Conservation (phyloP, 768 basidiomycete genomes). For the Panus rudis region DNA sequence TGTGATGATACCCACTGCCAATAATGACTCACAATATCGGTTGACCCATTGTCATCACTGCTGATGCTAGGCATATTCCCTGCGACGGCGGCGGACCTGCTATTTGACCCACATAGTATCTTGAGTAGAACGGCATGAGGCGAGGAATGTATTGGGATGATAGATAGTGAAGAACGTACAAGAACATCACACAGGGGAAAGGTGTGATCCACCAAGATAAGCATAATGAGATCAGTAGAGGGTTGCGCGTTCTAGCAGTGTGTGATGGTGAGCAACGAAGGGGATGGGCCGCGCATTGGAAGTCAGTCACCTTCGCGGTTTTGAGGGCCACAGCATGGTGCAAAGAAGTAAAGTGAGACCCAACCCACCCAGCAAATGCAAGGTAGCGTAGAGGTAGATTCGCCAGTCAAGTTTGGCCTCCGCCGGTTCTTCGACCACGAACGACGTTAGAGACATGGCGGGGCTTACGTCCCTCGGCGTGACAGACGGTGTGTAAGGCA, state of each 20-base stretch:
- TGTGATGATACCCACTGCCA: no score
- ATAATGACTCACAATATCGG: constrained; percentile 6
- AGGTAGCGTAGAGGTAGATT: constrained; percentile 8
- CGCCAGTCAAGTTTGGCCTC: no score
- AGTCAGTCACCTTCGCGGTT: constrained; percentile 4
- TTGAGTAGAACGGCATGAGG: constrained; percentile 2
- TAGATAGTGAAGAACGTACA: constrained; percentile 3
- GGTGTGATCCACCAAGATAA: constrained; percentile 13
- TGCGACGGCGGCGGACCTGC: constrained; percentile 9
- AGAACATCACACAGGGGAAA: constrained; percentile 9
- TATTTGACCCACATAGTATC: constrained; percentile 10
- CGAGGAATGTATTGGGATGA: neutral
- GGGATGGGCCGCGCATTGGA: neutral
- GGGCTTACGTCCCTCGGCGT: no score
- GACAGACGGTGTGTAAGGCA: no score
- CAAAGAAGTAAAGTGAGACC: constrained; percentile 5
- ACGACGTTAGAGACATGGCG: no score
- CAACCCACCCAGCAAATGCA: constrained; percentile 7
- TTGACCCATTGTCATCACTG: constrained; percentile 10
- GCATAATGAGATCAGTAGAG: constrained; percentile 11
- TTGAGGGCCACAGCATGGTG: constrained; percentile 11
- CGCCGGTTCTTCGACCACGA: no score
- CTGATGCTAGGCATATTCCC: constrained; percentile 8
- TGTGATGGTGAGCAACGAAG: neutral
- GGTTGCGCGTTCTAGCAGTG: constrained; percentile 7